Percentiles rank a stretch among this genome's conserved stretches.
These are phyloP conservation scores for Omphalotus olearius DNA, from an alignment of 1,284 basidiomycete genomes.

Conservation along the genomic window DNA sequence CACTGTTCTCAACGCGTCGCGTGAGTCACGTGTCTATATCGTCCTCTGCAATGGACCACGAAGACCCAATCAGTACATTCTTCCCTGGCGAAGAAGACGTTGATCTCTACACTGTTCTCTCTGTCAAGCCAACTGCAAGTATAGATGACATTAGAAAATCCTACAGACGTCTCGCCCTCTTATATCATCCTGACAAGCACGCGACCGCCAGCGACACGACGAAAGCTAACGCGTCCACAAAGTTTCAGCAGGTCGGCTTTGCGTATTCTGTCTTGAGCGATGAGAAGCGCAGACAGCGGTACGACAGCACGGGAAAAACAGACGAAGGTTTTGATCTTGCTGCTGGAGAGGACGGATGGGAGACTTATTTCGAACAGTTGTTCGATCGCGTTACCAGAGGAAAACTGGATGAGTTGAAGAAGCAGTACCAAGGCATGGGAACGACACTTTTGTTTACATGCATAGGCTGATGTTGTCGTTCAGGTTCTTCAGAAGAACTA, in stretches of 20 bases:
- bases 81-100: constrained; percentile 68
- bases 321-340: constrained; percentile 72
- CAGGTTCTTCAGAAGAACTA: constrained; percentile 82
- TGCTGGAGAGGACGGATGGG: constrained; percentile 86
- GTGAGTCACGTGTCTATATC: constrained; percentile 4
- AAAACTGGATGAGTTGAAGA: constrained; percentile 87
- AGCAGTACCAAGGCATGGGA: constrained; percentile 79
- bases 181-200: constrained; percentile 89
- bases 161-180: constrained; percentile 80
- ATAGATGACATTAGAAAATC: constrained; percentile 74
- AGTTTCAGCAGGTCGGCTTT: constrained; percentile 90
- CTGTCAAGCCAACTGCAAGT: constrained; percentile 48
- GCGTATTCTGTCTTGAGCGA: constrained; percentile 87
- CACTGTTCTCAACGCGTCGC: background rate
- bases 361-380: constrained; percentile 86
- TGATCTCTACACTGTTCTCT: constrained; percentile 75
- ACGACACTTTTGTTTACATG: background rate
- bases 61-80: constrained; percentile 75
- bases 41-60: constrained; percentile 48
- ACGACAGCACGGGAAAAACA: constrained; percentile 82
- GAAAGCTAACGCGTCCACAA: constrained; percentile 59
- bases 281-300: constrained; percentile 66
- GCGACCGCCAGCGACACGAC: constrained; percentile 52
- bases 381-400: constrained; percentile 84
- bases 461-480: background rate